Base-by-base conservation (phyloP, 139 green algal species). In the Yamagishiella unicocca region DNA sequence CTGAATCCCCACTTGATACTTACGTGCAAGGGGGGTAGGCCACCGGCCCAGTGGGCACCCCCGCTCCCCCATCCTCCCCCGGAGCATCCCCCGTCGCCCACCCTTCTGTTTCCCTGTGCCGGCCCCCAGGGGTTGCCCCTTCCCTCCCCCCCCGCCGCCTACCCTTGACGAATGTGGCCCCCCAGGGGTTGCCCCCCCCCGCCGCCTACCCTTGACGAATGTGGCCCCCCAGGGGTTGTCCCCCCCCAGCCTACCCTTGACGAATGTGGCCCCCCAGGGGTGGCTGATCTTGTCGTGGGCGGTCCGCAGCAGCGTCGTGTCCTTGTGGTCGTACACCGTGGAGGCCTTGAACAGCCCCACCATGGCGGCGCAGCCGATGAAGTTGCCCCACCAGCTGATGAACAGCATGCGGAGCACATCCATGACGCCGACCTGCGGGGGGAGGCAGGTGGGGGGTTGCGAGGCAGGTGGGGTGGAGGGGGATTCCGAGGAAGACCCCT, bases 301-400 rank as follows among this genome's bases (percentile, higher is more conserved):
- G 2, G 58, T 24, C 54, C 53, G 72, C 29, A 54, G n/a, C 12
- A 87, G 77, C 21, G 74, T 84, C 17, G 33, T 81, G 37, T 88
- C 62, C 17, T 89, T 75, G 45, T 87, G 82, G 2, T 89, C 25
- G 64, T 85, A 93, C 1, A 89, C 62, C 25, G 46, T 55, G 22
- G 68, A 66, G 2, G 87, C 87, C n/a, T 73, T 68, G 37, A 91
- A 72, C 38, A 93, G 84, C n/a, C 90, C 90, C 42, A 88, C 84
- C 62, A 93, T 91, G 72, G 90, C 58, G 24, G 84, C 87, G 53
- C 77, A 91, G 50, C 90, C 90, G 1, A 86, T 25, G 70, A 91
- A 93, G 80, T 93, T 93, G 46, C 74, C 87, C 0, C 67, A 40
- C 84, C 87, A 91, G 2, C 66, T 79, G 1, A 87, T 40, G 19